phyloP scores from a whole-genome alignment of 2,329 filamentous ascomycete genomes.

The Raffaelea deltoideospora region DNA sequence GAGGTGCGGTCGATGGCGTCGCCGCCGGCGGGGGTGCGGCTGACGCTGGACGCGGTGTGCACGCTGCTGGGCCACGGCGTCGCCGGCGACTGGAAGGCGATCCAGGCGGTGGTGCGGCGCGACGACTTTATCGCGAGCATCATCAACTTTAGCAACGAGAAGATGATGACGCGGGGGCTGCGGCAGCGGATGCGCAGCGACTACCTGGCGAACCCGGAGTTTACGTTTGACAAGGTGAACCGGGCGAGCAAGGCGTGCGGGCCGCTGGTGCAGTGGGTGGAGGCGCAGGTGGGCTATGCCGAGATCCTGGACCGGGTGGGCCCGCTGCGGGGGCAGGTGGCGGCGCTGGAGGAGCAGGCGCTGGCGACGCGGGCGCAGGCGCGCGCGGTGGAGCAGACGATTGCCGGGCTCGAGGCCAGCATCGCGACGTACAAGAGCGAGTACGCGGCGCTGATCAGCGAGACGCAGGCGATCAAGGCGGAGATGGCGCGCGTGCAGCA shows the following conservation, averaged over 20 bases:
- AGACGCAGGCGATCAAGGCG: slow-evolving; percentile 91
- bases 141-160: slow-evolving; percentile 91
- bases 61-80: slow-evolving; percentile 83
- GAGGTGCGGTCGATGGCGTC: slow-evolving; percentile 96
- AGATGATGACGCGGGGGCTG: slow-evolving; percentile 74
- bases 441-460: slow-evolving; percentile 88
- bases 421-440: slow-evolving; percentile 93
- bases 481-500: slow-evolving; percentile 95
- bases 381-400: slow-evolving; percentile 77
- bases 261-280: slow-evolving; percentile 91
- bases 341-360: slow-evolving; percentile 72
- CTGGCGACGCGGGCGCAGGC: slow-evolving; percentile 88
- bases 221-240: slow-evolving; percentile 92
- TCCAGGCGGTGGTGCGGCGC: slow-evolving; percentile 73
- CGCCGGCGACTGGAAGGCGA: slow-evolving; percentile 74
- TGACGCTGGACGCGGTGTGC: slow-evolving; percentile 93
- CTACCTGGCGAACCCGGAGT: slow-evolving; percentile 83
- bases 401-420: slow-evolving; percentile 69
- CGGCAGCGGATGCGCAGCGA: slow-evolving; percentile 84
- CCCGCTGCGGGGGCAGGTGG: slow-evolving; percentile 80
- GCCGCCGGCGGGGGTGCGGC: slow-evolving; percentile 76
- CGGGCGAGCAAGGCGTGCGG: slow-evolving; percentile 94
- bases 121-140: slow-evolving; percentile 98
- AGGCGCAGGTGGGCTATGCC: slow-evolving; percentile 95
- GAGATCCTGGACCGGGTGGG: slow-evolving; percentile 91